phyloP scores from a whole-genome alignment of 768 basidiomycete genomes.

The Nidularia pulvinata region DNA sequence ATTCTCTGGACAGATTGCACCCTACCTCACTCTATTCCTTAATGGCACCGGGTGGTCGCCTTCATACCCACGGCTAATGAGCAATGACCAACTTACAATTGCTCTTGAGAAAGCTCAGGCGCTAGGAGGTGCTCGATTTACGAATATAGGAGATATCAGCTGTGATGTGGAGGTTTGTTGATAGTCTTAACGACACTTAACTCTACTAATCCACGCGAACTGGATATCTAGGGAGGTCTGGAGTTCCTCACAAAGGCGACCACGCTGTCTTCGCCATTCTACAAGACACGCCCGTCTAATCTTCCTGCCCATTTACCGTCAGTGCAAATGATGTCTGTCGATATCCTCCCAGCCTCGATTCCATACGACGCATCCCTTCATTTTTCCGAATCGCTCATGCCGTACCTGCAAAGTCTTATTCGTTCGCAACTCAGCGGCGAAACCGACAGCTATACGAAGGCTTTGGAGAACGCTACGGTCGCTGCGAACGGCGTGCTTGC shows the following conservation, averaged over 20 bases:
- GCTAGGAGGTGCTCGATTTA: constrained; percentile 56
- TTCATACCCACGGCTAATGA: constrained; percentile 79
- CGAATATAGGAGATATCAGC: constrained; percentile 83
- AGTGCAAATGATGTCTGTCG: constrained; percentile 86
- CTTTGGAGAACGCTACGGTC: constrained; percentile 73
- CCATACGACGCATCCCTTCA: constrained; percentile 80
- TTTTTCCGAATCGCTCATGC: constrained; percentile 66
- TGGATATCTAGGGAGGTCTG: constrained; percentile 55
- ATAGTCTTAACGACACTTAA: not conserved
- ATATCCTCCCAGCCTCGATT: constrained; percentile 87
- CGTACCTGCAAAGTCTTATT: constrained; percentile 66
- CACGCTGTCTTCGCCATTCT: constrained; percentile 79
- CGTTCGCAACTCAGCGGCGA: constrained; percentile 28
- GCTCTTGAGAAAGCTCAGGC: constrained; percentile 48
- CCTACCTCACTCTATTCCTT: constrained; percentile 81
- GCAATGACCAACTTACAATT: constrained; percentile 54
- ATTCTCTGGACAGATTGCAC: constrained; percentile 61
- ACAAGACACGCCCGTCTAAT: constrained; percentile 40
- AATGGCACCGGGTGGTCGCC: constrained; percentile 88
- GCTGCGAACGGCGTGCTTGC: constrained; percentile 56
- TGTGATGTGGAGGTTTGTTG: constrained; percentile 66
- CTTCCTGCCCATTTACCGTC: constrained; percentile 46
- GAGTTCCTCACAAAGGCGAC: constrained; percentile 80
- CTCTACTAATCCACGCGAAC: too few species aligned
- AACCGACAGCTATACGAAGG: constrained; percentile 27